A percentile compares a stretch with the other conserved stretches of the same genome.
Conservation (phyloP, 306 rosid genomes). For the Astragalus membranaceus region DNA sequence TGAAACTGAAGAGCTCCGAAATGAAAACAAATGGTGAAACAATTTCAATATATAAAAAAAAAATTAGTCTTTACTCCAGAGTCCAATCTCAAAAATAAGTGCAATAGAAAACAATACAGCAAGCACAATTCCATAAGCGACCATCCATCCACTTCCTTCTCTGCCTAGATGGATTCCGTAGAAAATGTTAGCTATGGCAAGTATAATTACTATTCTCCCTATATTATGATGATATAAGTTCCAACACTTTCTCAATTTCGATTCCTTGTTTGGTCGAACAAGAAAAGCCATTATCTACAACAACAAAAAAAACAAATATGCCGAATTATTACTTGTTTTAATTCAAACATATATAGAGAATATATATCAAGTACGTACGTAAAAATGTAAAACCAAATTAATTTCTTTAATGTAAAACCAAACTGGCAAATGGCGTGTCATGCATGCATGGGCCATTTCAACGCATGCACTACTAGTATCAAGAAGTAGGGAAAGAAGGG, state of each 20-base stretch:
- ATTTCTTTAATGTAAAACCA: too few species aligned
- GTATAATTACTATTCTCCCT: constrained; percentile 52
- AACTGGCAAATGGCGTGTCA: too few species aligned
- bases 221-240: constrained; percentile 55
- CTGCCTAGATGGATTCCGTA: constrained; percentile 59
- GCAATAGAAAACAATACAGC: constrained; percentile 37
- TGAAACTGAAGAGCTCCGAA: neutral
- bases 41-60: neutral
- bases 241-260: constrained; percentile 63
- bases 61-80: constrained; percentile 28
- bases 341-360: too few species aligned
- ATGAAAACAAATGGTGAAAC: constrained; percentile 6
- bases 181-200: constrained; percentile 61
- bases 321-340: too few species aligned
- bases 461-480: too few species aligned
- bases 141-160: constrained; percentile 48
- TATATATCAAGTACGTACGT: too few species aligned
- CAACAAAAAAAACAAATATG: too few species aligned
- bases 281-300: constrained; percentile 56
- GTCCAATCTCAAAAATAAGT: constrained; percentile 38
- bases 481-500: too few species aligned
- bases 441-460: too few species aligned
- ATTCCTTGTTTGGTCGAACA: constrained; percentile 46
- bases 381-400: too few species aligned
- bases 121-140: constrained; percentile 54